Base-by-base conservation (phyloP, 108 stramenopile species). In the Fistulifera pelliculosa region DNA sequence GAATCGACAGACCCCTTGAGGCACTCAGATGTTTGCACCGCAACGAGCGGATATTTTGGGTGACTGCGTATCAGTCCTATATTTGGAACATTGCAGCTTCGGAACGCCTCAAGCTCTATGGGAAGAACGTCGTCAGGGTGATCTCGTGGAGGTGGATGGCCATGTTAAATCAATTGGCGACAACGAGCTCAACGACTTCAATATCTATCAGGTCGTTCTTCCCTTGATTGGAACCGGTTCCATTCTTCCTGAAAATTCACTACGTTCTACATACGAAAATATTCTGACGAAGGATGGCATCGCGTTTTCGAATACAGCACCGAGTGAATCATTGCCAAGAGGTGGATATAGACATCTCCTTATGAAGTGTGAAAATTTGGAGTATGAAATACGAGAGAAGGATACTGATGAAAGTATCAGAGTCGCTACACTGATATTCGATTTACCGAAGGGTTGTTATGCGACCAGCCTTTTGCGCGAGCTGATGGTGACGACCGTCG, bases 381-480 rank as follows among this genome's bases (percentile, higher is more conserved):
- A 6, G 28, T 35, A 6, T 35, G 31, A 35, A 35, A 35, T 35
- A 35, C 3, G 31, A 35, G 31, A 35, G 8, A 21, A 25, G 22
- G 56, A 49, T 21, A 27, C 41, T 2, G 41, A 24, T 2, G 24
- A 59, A 16, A 42, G 66, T 27, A 23, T 26, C 16, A 0, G 41
- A 45, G 35, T 47, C 19, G 25, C 55, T 8, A 24, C 59, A 1
- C 62, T 73, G 44, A 21, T 55, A 14, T 92, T 92, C 56, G 72
- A 81, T n/a, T 73, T 92, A 3, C 64, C 72, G 12, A 75, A 68
- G 50, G 90, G 90, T 11, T 85, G 64, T 45, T 92, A 87, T 52
- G 90, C 90, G 2, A 92, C 90, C 18, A 84, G 87, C 73, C 44
- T 82, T 27, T 55, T 92, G 26, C 59, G 90, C 25, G 90, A 92